Percentiles rank a stretch among this genome's conserved stretches.
Conservation (phyloP, 2,329 filamentous ascomycete genomes). For the Westerdykella sp. region DNA sequence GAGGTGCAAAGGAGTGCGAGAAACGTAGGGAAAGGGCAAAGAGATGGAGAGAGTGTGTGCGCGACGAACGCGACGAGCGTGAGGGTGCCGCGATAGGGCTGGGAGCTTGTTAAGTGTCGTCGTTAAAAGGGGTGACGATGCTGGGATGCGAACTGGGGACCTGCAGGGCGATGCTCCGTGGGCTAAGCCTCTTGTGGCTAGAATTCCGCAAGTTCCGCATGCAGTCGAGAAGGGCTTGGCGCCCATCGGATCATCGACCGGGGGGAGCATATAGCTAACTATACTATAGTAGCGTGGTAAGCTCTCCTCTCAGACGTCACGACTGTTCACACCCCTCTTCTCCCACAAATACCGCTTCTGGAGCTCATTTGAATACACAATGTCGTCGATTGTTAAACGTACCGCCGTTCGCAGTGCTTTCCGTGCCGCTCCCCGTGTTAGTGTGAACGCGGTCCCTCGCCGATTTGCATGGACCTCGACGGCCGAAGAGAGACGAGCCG, state of each 20-base stretch:
- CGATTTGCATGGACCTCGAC: conserved; percentile 34
- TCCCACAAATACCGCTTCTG: conserved; percentile 3
- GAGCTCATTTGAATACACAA: conserved; percentile 27
- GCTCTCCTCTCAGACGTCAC: not conserved
- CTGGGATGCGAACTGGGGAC: not conserved
- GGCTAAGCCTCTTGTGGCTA: not conserved
- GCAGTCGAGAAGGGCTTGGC: not conserved
- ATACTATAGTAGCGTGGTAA: not conserved
- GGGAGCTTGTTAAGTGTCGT: conserved; percentile 6
- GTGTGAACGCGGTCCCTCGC: conserved; percentile 28
- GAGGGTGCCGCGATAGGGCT: conserved; percentile 4
- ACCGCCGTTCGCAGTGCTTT: conserved; percentile 40
- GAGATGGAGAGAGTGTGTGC: not conserved
- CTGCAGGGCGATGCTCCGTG: not conserved
- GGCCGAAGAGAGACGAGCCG: conserved; percentile 42
- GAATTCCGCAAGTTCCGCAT: not conserved
- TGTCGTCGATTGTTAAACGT: conserved; percentile 40
- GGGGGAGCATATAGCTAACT: not conserved
- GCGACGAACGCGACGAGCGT: not conserved
- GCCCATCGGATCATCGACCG: not conserved
- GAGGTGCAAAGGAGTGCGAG: conserved; percentile 6
- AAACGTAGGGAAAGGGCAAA: conserved; percentile 2
- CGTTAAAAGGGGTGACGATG: conserved; percentile 13
- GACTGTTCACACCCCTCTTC: conserved; percentile 7
- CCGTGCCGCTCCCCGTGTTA: conserved; percentile 43